Evolutionary conservation across 305 asterid genomes (phyloP).

Genomic region (Striga hermonthica): DNA sequence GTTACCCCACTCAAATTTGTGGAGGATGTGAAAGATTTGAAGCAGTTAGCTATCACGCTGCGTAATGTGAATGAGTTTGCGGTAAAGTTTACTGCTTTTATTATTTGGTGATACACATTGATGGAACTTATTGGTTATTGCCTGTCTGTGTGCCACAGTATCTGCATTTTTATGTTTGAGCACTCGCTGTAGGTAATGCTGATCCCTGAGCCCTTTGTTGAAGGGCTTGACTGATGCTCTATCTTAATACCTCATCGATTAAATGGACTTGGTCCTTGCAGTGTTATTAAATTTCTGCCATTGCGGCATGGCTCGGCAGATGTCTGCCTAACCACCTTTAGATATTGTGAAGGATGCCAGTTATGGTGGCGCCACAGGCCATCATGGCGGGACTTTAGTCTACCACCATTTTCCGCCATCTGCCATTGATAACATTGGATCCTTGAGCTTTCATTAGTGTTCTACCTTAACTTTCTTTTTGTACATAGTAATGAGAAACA

Average conservation of each 20-base stretch:
- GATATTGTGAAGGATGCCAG: no score
- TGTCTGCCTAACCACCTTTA: no score
- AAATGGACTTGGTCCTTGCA: background rate
- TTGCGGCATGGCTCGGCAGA: no score
- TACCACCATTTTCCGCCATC: no score
- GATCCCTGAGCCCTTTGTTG: background rate
- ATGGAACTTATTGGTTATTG: slow-evolving; percentile 15
- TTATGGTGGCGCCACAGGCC: no score
- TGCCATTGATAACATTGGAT: no score
- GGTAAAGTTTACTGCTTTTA: slow-evolving; percentile 42
- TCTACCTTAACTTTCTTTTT: background rate
- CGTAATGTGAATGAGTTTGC: slow-evolving; percentile 80
- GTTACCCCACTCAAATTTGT: slow-evolving; percentile 74
- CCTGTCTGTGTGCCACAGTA: background rate
- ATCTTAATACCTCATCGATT: background rate
- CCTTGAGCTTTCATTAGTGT: background rate
- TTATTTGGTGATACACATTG: slow-evolving; percentile 7
- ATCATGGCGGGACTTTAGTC: no score
- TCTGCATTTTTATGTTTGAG: no score
- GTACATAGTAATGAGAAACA: background rate
- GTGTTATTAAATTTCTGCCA: no score
- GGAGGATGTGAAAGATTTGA: slow-evolving; percentile 86
- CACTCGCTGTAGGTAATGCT: no score
- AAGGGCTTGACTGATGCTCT: slow-evolving; percentile 2
- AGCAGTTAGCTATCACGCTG: slow-evolving; percentile 72